These are phyloP conservation scores for Oenanthe javanica DNA, from an alignment of 140 eudicot genomes.

Conservation along the genomic window DNA sequence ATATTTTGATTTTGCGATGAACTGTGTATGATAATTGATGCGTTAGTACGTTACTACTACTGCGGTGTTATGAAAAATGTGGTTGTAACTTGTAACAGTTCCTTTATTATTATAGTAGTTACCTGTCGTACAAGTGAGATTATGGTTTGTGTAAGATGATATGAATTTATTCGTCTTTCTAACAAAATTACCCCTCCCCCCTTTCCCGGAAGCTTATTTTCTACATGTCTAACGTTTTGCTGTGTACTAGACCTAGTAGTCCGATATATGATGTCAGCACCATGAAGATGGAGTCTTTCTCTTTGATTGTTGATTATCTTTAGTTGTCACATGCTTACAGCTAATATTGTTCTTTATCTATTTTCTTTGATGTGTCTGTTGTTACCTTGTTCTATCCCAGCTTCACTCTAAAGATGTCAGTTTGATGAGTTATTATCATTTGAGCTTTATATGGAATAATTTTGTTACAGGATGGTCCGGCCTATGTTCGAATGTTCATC, in stretches of 20 bases:
- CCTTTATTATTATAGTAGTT: not conserved
- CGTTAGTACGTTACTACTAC: not conserved
- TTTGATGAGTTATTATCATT: not conserved
- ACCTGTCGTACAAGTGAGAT: not conserved
- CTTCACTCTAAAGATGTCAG: not conserved
- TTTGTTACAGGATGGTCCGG: conserved; percentile 80
- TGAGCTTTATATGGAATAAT: not conserved
- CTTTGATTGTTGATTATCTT: not conserved
- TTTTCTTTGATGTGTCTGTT: not conserved
- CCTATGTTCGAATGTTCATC: conserved; percentile 66
- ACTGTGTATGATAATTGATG: not conserved
- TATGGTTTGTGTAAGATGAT: not conserved
- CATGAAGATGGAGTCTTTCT: not conserved
- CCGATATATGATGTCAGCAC: not conserved
- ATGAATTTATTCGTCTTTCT: not conserved
- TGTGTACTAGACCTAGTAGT: not conserved
- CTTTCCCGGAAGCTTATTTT: not conserved
- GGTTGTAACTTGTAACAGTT: not conserved
- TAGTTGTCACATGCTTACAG: not conserved
- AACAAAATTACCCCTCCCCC: not conserved
- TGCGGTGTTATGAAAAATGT: not conserved
- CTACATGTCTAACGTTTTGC: not conserved
- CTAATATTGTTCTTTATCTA: not conserved
- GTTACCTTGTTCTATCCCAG: not conserved
- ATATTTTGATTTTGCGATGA: not conserved